Conservation (phyloP, 2,329 filamentous ascomycete genomes). For the Beauveria varroae region DNA sequence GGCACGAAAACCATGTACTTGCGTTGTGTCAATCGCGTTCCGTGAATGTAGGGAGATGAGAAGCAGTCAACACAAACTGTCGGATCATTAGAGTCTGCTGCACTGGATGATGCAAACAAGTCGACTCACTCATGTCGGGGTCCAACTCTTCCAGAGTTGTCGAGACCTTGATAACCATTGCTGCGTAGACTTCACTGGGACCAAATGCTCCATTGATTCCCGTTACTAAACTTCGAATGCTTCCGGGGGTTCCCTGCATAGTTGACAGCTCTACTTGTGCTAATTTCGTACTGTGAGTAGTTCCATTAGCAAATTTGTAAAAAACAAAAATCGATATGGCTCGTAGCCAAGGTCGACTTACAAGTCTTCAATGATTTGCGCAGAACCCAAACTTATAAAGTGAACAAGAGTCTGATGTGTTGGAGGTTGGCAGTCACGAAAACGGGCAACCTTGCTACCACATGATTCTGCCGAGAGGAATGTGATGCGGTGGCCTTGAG, state of each 20-base stretch:
- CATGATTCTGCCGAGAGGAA: slow-evolving; percentile 5
- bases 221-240: neutral
- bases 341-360: neutral
- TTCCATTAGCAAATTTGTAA: neutral
- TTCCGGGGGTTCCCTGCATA: neutral
- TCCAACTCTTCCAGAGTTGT: neutral
- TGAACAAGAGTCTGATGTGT: neutral
- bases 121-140: neutral
- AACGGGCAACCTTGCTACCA: neutral
- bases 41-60: slow-evolving; percentile 1
- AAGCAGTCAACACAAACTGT: slow-evolving; percentile 1
- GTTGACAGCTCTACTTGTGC: neutral
- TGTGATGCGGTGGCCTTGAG: neutral
- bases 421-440: neutral
- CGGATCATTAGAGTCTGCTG: neutral
- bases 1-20: neutral
- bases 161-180: neutral
- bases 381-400: slow-evolving; percentile 2
- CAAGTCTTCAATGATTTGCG: slow-evolving; percentile 2
- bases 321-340: neutral
- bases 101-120: neutral
- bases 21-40: neutral
- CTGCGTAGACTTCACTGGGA: neutral
- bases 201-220: slow-evolving; percentile 4
- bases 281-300: neutral